These are phyloP conservation scores for Pecoramyces ruminantium DNA, from an alignment of 192 early-diverging fungal genomes.

Conservation along the genomic window DNA sequence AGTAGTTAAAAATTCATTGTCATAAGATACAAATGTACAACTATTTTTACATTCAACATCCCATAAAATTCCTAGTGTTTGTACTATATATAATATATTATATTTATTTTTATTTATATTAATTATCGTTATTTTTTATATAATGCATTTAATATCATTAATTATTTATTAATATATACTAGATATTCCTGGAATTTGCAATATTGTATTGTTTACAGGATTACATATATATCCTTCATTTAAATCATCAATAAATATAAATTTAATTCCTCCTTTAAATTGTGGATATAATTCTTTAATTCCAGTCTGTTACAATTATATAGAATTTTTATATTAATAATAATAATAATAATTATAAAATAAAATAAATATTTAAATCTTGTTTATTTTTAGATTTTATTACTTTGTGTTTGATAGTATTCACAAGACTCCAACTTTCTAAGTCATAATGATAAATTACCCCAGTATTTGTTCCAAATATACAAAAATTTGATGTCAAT, in stretches of 20 bases:
- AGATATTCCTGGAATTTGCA: constrained; percentile 18
- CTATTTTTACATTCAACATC: constrained; percentile 8
- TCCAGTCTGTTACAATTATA: constrained; percentile 12
- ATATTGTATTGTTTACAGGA: constrained; percentile 12
- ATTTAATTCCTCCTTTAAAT: constrained; percentile 11
- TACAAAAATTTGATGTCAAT: constrained; percentile 16
- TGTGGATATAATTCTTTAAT: constrained; percentile 17
- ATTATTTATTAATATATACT: neutral
- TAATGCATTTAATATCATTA: too few species aligned
- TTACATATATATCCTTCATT: constrained; percentile 17
- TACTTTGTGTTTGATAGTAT: constrained; percentile 20
- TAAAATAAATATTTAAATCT: too few species aligned
- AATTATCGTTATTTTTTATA: too few species aligned
- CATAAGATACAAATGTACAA: constrained; percentile 19
- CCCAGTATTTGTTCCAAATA: constrained; percentile 16
- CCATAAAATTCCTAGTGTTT: constrained; percentile 22
- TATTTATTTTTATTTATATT: too few species aligned
- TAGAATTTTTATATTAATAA: neutral
- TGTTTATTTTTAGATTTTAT: too few species aligned
- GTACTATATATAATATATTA: constrained; percentile 4
- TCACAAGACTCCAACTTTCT: constrained; percentile 24
- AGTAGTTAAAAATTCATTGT: constrained; percentile 20
- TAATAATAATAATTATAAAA: too few species aligned
- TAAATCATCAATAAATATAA: constrained; percentile 18
- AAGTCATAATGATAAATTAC: constrained; percentile 12